Conservation (phyloP, 345 rosid species). For the Fremontodendron californicum region DNA sequence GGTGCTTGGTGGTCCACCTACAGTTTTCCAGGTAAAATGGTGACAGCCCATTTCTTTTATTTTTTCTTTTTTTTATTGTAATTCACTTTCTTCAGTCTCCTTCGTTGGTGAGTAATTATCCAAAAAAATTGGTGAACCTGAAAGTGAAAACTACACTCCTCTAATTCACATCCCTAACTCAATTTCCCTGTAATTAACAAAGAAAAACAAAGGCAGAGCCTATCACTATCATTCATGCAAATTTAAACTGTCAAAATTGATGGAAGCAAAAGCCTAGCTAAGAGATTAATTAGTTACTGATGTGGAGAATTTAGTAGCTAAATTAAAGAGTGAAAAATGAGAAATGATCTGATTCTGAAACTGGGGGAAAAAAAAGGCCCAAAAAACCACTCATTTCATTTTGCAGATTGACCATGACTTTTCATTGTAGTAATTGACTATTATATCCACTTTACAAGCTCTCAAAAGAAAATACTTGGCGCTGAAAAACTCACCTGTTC, state of each 20-base stretch:
- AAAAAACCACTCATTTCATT: conserved; percentile 6
- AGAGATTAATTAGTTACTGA: too few relatives aligned
- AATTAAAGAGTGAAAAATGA: too few relatives aligned
- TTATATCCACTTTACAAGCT: neutral
- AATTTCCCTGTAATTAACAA: too few relatives aligned
- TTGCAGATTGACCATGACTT: neutral
- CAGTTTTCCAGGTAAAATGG: conserved; percentile 20
- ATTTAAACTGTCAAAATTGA: too few relatives aligned
- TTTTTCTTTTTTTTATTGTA: neutral
- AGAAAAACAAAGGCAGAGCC: too few relatives aligned
- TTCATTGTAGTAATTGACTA: neutral
- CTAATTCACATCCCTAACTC: too few relatives aligned
- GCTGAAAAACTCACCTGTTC: neutral
- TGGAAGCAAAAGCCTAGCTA: too few relatives aligned
- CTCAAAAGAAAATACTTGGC: conserved; percentile 6
- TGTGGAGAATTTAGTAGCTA: too few relatives aligned
- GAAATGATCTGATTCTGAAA: neutral
- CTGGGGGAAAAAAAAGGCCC: neutral
- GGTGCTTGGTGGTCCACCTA: conserved; percentile 28
- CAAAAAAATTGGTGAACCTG: neutral
- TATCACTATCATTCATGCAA: too few relatives aligned
- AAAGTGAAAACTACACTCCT: neutral
- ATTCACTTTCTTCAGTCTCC: neutral
- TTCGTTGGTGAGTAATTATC: neutral
- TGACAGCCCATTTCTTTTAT: neutral